Evolutionary conservation across 2,329 filamentous ascomycete genomes (phyloP).

Genomic region (Truncatella angustata): DNA sequence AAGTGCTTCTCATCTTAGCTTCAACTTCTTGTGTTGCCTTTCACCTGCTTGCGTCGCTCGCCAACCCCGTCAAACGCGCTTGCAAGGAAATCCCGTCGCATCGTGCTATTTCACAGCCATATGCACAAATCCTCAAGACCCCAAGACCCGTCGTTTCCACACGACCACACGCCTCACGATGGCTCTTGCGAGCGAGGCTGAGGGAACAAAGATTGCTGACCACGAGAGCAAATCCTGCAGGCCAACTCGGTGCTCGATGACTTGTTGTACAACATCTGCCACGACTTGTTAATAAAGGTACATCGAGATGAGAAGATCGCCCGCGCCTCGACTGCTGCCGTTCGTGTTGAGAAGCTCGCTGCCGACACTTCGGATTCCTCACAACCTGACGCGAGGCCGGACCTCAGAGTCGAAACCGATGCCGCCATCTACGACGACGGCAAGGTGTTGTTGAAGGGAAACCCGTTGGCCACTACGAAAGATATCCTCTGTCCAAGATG

Average conservation of each 20-base stretch:
- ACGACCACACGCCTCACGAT: too few relatives aligned
- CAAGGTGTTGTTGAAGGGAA: slow-evolving; percentile 66
- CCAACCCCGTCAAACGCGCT: background rate
- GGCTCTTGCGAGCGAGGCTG: too few relatives aligned
- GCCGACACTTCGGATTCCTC: slow-evolving; percentile 53
- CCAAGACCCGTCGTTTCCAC: too few relatives aligned
- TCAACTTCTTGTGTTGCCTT: too few relatives aligned
- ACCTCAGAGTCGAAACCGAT: slow-evolving; percentile 62
- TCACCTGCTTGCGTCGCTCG: too few relatives aligned
- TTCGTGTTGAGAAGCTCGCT: slow-evolving; percentile 62
- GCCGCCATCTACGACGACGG: slow-evolving; percentile 70
- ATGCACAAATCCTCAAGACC: too few relatives aligned
- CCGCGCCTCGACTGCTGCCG: slow-evolving; percentile 63
- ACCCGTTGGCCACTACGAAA: slow-evolving; percentile 67
- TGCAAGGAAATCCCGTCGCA: background rate
- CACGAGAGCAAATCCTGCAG: slow-evolving; percentile 32
- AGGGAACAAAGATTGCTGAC: slow-evolving; percentile 6
- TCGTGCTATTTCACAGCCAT: too few relatives aligned
- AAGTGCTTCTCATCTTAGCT: slow-evolving; percentile 30
- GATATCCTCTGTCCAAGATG: slow-evolving; percentile 74
- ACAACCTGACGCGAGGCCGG: slow-evolving; percentile 50
- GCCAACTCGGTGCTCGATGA: slow-evolving; percentile 70
- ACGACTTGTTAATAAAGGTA: slow-evolving; percentile 70
- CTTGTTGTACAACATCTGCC: slow-evolving; percentile 72
- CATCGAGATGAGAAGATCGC: slow-evolving; percentile 79